A percentile compares a stretch with the other conserved stretches of the same genome.
These are phyloP conservation scores for Candida awuae DNA, from an alignment of 805 yeast genomes.

Conservation along the genomic window DNA sequence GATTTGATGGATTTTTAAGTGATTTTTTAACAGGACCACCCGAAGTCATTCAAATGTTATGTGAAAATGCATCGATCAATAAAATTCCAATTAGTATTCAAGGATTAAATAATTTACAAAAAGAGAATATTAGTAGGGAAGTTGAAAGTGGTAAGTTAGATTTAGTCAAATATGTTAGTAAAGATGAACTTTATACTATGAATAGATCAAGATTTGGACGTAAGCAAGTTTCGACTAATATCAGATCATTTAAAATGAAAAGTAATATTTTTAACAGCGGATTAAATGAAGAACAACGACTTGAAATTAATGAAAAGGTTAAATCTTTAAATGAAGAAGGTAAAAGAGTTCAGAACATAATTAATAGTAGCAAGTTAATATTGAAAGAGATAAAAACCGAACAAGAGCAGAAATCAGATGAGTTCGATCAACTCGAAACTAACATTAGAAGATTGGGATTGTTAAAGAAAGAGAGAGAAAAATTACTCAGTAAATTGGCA, in stretches of 20 bases:
- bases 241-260: conserved; percentile 22
- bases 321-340: conserved; percentile 6
- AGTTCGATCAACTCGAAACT: background rate
- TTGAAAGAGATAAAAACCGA: background rate
- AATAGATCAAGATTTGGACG: conserved; percentile 58
- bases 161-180: conserved; percentile 54
- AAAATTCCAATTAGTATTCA: conserved; percentile 54
- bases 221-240: conserved; percentile 41
- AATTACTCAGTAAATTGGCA: too few relatives aligned
- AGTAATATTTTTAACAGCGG: conserved; percentile 29
- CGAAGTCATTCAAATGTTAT: conserved; percentile 64
- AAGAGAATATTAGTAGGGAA: conserved; percentile 28
- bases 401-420: background rate
- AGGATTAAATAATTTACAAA: conserved; percentile 36
- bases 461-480: background rate
- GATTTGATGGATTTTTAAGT: conserved; percentile 73
- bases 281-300: conserved; percentile 24
- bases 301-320: conserved; percentile 15
- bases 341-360: background rate
- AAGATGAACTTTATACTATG: conserved; percentile 43
- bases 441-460: background rate
- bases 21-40: conserved; percentile 71
- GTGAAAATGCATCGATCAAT: conserved; percentile 43
- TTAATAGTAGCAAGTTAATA: background rate
- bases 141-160: conserved; percentile 33